phyloP scores from a whole-genome alignment of 768 basidiomycete genomes.

The Mycena vulgaris region DNA sequence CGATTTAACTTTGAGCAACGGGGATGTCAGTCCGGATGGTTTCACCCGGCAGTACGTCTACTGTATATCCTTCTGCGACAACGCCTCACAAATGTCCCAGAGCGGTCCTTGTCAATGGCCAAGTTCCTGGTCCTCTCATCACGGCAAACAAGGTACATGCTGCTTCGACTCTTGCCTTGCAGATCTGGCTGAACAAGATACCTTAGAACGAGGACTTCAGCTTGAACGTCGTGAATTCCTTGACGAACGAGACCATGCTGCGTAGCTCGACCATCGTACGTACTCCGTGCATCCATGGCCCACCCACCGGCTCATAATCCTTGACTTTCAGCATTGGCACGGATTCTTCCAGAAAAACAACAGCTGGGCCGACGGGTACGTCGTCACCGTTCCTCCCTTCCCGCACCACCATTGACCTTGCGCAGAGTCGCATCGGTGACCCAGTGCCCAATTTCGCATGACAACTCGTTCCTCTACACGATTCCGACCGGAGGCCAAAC shows the following conservation, averaged over 20 bases:
- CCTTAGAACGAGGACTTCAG: constrained; percentile 5
- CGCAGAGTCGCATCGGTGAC: constrained; percentile 7
- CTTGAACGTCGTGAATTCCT: constrained; percentile 2
- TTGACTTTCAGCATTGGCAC: too few relatives aligned
- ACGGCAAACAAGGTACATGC: constrained; percentile 24
- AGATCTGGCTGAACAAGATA: too few relatives aligned
- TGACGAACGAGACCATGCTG: constrained; percentile 23
- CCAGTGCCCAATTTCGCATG: constrained; percentile 11
- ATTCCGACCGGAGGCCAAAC: too few relatives aligned
- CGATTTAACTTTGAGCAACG: constrained; percentile 27
- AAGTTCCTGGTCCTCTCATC: constrained; percentile 23
- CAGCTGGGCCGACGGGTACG: constrained; percentile 10
- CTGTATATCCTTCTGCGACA: too few relatives aligned
- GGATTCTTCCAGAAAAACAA: too few relatives aligned
- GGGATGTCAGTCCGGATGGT: constrained; percentile 35
- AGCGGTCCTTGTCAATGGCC: constrained; percentile 17
- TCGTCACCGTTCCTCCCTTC: too few relatives aligned
- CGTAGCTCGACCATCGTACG: constrained; percentile 11
- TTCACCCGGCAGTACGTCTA: constrained; percentile 29
- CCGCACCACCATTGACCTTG: too few relatives aligned
- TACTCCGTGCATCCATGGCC: too few relatives aligned
- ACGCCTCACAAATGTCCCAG: too few relatives aligned
- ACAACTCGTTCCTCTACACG: constrained; percentile 21
- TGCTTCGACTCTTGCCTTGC: too few relatives aligned
- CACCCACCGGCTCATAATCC: too few relatives aligned